Percentiles rank a stretch among this genome's conserved stretches.
Evolutionary conservation across 495 filamentous ascomycete genomes (phyloP).

Genomic region (Daldinia caldariorum): DNA sequence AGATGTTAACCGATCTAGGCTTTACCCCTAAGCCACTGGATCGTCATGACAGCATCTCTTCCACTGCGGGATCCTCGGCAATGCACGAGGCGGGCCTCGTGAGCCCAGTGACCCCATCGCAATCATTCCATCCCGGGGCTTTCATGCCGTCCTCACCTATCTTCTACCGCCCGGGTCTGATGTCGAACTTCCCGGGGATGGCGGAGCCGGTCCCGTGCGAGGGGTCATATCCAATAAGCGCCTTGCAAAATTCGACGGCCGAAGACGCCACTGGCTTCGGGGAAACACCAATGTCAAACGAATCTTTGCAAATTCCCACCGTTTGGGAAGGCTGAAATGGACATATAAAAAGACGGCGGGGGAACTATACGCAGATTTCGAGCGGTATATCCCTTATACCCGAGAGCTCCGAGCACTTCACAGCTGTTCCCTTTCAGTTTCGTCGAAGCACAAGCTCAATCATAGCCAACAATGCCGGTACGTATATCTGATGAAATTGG

Average conservation of each 20-base stretch:
- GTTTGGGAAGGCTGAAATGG: neutral
- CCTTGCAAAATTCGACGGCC: neutral
- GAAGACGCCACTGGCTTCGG: slow-evolving; percentile 18
- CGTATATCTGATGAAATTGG: neutral
- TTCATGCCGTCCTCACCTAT: slow-evolving; percentile 23
- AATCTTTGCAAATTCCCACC: neutral
- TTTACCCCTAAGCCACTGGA: slow-evolving; percentile 12
- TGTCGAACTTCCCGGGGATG: slow-evolving; percentile 16
- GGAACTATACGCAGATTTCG: no score
- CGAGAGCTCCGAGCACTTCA: no score
- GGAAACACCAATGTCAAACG: slow-evolving; percentile 12
- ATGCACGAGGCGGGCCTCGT: slow-evolving; percentile 20
- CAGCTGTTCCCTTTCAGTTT: neutral
- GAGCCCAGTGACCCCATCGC: slow-evolving; percentile 20
- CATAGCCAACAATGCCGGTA: neutral
- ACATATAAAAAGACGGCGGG: no score
- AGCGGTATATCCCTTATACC: no score
- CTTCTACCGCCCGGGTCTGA: slow-evolving; percentile 22
- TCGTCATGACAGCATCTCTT: slow-evolving; percentile 34
- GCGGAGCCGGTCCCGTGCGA: slow-evolving; percentile 1
- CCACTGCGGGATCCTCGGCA: slow-evolving; percentile 16
- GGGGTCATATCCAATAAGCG: slow-evolving; percentile 19
- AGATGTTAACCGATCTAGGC: slow-evolving; percentile 43
- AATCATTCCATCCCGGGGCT: slow-evolving; percentile 25
- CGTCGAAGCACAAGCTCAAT: neutral